Conservation (phyloP, 139 green algal species). For the Auxenochlorella pyrenoidosa region DNA sequence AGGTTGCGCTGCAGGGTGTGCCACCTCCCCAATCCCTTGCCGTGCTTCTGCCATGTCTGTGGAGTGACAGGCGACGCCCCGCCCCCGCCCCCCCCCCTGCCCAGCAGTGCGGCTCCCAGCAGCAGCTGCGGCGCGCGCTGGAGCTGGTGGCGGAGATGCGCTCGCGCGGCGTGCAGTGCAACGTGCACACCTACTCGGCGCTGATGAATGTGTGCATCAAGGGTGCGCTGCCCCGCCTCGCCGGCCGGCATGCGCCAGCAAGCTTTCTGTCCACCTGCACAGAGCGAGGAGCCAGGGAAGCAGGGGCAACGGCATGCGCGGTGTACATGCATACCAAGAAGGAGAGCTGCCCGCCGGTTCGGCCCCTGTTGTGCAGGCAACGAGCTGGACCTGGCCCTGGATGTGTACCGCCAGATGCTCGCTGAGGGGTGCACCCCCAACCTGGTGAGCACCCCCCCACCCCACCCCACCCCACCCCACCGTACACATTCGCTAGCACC, state of each 20-base stretch:
- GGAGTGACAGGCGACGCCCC: neutral
- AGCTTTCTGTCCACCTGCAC: no score
- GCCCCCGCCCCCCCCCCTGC: neutral
- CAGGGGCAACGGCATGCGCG: no score
- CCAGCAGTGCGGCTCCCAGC: constrained; percentile 59
- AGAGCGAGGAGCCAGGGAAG: no score
- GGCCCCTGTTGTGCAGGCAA: constrained; percentile 28
- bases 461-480: no score
- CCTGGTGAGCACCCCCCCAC: constrained; percentile 74
- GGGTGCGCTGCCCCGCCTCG: neutral
- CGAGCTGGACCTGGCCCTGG: constrained; percentile 71
- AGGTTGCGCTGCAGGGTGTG: no score
- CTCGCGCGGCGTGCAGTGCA: constrained; percentile 65
- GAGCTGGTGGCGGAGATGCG: constrained; percentile 74
- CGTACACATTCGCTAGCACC: no score
- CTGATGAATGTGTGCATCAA: constrained; percentile 79
- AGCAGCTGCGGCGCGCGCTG: constrained; percentile 65
- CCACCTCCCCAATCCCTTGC: neutral
- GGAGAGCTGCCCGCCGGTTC: no score
- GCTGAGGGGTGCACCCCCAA: constrained; percentile 61
- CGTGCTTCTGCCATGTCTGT: neutral
- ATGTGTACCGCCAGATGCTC: constrained; percentile 58
- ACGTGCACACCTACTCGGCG: constrained; percentile 80
- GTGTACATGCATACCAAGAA: neutral
- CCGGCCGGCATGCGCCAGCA: neutral